Evolutionary conservation across 306 rosid species (phyloP), one percentile per base, ranked within the genome.

Genomic region (Elaeagnus macrophylla): DNA sequence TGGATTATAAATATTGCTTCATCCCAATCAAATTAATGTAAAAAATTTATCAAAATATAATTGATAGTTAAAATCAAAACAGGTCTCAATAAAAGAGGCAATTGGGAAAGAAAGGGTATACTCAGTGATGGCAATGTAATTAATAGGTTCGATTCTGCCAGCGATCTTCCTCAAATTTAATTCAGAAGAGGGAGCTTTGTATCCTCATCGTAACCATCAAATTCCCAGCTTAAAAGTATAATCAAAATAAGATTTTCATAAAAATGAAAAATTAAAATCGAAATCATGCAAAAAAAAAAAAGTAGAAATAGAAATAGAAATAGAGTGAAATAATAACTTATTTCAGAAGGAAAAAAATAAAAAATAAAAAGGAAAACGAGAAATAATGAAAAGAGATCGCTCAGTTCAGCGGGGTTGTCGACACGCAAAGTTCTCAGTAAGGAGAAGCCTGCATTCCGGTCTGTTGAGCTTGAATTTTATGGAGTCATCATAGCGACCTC

Each of bases 381-480:
- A 38, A 14, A 46, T 18, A 14, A 46, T 18, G 6, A 50, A 63
- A 17, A 61, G 67, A 83, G 83, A 83, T 67, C 74, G 76, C 95
- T 86, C 90, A 83, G 84, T 37, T 81, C 88, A 83, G 90, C 94
- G 94, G 90, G 97, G 69, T 86, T 1, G 9, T 86, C 95, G 88
- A 90, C 95, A 86, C 80, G 84, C 88, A 86, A 79, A 42, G 67
- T 32, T 14, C 45, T 60, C 75, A 59, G 37, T 37, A 58, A 79
- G 73, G 85, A 77, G 70, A 77, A 65, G 68, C 72, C 81, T 75
- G 86, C 85, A 78, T 59, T 90, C 83, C 94, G 97, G 95, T 90
- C 97, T 90, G 97, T 90, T 86, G 97, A 90, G 97, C 97, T 90
- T 90, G 95, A 83, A 86, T 79, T 72, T 83, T 40, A 68, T 61